These are phyloP conservation scores for Arbutus unedo DNA, from an alignment of 148 eudicot genomes.

Conservation along the genomic window DNA sequence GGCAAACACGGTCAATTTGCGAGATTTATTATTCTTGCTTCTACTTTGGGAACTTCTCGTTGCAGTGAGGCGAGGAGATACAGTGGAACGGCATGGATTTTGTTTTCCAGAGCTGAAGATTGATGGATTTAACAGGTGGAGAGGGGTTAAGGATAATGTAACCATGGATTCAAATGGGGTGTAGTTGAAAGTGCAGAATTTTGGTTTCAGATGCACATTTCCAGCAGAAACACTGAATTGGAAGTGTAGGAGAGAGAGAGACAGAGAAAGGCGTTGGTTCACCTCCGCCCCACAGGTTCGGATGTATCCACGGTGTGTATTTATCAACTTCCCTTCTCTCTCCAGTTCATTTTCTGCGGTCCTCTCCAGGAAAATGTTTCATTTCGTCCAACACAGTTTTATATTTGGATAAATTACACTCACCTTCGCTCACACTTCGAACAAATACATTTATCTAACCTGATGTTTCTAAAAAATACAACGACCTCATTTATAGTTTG, in stretches of 20 bases:
- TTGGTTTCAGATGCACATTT: neutral
- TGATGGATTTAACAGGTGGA: neutral
- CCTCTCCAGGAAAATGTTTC: too few relatives aligned
- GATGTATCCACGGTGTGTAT: neutral
- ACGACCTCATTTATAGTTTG: too few relatives aligned
- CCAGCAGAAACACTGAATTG: neutral
- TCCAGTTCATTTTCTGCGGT: too few relatives aligned
- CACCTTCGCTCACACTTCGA: too few relatives aligned
- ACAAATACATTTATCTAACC: too few relatives aligned
- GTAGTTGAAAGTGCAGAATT: neutral
- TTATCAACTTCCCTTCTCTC: too few relatives aligned
- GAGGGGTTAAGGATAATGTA: conserved; percentile 18
- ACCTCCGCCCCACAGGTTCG: neutral
- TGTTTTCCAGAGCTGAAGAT: neutral
- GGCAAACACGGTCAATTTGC: conserved; percentile 34
- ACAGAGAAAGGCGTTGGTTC: neutral
- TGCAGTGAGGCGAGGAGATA: neutral
- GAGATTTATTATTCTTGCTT: neutral
- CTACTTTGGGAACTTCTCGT: neutral
- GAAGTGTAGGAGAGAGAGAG: neutral
- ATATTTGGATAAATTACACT: too few relatives aligned
- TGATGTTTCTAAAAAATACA: too few relatives aligned
- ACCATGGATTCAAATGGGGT: conserved; percentile 11
- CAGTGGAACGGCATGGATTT: neutral
- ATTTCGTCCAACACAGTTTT: too few relatives aligned